phyloP scores from a whole-genome alignment of 768 basidiomycete species.

The Saitozyma podzolica region DNA sequence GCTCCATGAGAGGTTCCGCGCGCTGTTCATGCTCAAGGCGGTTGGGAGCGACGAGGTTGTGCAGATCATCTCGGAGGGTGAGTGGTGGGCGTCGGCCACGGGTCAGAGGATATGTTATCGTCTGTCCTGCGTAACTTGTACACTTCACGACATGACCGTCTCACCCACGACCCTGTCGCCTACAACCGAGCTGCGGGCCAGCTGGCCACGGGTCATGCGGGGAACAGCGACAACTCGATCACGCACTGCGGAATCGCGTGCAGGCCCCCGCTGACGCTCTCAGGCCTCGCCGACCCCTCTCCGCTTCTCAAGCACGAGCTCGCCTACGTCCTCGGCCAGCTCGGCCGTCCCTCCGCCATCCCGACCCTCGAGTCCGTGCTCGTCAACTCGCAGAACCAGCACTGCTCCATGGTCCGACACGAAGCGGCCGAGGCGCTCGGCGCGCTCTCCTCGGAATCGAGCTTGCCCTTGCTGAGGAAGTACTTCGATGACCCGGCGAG shows the following conservation, averaged over 20 bases:
- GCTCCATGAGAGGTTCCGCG: constrained; percentile 82
- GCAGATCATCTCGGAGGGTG: constrained; percentile 80
- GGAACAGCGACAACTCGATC: too few relatives aligned
- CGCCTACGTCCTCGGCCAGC: constrained; percentile 94
- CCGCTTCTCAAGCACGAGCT: constrained; percentile 94
- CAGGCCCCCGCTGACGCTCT: constrained; percentile 1
- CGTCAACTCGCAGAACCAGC: constrained; percentile 65
- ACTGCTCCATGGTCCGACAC: constrained; percentile 87
- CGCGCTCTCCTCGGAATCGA: constrained; percentile 72
- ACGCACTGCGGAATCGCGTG: too few relatives aligned
- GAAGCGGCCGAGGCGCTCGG: constrained; percentile 99
- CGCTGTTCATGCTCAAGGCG: constrained; percentile 87
- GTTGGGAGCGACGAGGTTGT: constrained; percentile 72
- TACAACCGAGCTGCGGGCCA: too few relatives aligned
- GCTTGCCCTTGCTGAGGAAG: constrained; percentile 68
- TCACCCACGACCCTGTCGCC: too few relatives aligned
- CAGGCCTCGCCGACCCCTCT: constrained; percentile 82
- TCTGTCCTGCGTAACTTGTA: neutral
- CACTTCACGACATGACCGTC: too few relatives aligned
- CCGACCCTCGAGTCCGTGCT: constrained; percentile 77
- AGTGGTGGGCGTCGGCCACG: constrained; percentile 10
- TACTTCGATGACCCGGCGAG: constrained; percentile 71
- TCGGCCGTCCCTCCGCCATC: constrained; percentile 70
- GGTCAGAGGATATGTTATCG: neutral
- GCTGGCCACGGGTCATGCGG: too few relatives aligned